phyloP scores from a whole-genome alignment of 345 rosid species.

The Clarkia xantiana region DNA sequence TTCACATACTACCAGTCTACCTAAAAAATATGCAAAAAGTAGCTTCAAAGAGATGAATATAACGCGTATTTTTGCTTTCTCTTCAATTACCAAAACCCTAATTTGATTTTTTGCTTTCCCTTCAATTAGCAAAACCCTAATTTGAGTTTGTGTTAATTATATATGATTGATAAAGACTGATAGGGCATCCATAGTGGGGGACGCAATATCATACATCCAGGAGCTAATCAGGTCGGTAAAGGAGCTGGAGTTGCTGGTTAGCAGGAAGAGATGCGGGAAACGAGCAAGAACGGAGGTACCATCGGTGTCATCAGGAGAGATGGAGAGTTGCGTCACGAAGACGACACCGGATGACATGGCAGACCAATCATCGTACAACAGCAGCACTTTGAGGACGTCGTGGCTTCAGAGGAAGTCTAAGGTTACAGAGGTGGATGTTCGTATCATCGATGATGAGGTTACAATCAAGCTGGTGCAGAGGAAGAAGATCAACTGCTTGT shows the following conservation, averaged over 20 bases:
- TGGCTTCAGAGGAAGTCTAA: constrained; percentile 74
- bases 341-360: constrained; percentile 21
- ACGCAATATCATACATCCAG: constrained; percentile 63
- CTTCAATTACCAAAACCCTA: too few species aligned
- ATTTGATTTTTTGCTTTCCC: too few species aligned
- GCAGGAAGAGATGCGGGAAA: constrained; percentile 51
- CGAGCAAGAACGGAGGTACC: constrained; percentile 16
- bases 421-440: constrained; percentile 72
- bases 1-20: too few species aligned
- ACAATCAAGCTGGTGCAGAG: constrained; percentile 60
- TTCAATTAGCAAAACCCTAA: too few species aligned
- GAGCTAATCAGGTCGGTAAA: constrained; percentile 54
- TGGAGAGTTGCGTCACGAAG: constrained; percentile 28
- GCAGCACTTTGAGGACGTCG: constrained; percentile 41
- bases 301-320: constrained; percentile 31
- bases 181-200: constrained; percentile 75
- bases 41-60: too few species aligned
- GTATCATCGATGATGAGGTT: constrained; percentile 64
- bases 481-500: constrained; percentile 65
- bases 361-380: constrained; percentile 24
- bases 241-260: constrained; percentile 67
- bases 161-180: constrained; percentile 28
- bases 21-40: too few species aligned
- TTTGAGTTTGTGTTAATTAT: neutral
- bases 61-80: too few species aligned